Conservation (phyloP, 2,329 filamentous ascomycete genomes). For the Penicillium griseofulvum region DNA sequence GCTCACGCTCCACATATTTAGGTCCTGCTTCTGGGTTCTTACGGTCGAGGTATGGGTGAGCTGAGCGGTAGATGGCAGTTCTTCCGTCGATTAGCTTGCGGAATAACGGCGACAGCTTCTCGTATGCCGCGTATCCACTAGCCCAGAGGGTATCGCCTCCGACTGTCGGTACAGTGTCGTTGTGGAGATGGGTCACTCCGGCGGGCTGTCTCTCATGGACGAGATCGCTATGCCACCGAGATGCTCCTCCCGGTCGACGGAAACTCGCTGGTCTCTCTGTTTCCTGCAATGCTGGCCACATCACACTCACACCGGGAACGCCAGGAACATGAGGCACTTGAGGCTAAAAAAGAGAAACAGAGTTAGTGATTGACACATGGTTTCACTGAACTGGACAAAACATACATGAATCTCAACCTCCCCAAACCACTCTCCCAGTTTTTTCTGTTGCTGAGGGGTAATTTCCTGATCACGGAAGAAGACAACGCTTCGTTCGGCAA, state of each 20-base stretch:
- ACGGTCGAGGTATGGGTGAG: constrained; percentile 66
- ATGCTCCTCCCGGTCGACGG: constrained; percentile 65
- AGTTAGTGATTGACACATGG: background rate
- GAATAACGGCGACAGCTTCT: constrained; percentile 69
- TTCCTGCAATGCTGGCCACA: constrained; percentile 67
- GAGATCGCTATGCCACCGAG: constrained; percentile 68
- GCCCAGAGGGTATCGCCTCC: constrained; percentile 74
- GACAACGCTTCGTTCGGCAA: constrained; percentile 65
- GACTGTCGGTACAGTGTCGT: constrained; percentile 62
- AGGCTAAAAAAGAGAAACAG: constrained; percentile 47
- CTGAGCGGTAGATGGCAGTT: constrained; percentile 63
- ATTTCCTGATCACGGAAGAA: constrained; percentile 64
- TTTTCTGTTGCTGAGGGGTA: constrained; percentile 61
- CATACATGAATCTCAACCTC: constrained; percentile 67
- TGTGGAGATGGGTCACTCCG: constrained; percentile 68
- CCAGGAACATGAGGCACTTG: constrained; percentile 71
- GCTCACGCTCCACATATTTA: constrained; percentile 63
- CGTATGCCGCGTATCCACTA: constrained; percentile 67
- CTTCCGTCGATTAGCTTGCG: constrained; percentile 68
- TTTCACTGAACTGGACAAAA: constrained; percentile 22
- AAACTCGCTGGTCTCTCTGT: constrained; percentile 62
- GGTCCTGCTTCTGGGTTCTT: constrained; percentile 60
- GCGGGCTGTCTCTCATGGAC: constrained; percentile 70
- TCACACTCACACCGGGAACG: constrained; percentile 61
- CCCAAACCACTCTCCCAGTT: constrained; percentile 62